Conservation (phyloP, 768 basidiomycete genomes). For the Dacryopinax spathularia region DNA sequence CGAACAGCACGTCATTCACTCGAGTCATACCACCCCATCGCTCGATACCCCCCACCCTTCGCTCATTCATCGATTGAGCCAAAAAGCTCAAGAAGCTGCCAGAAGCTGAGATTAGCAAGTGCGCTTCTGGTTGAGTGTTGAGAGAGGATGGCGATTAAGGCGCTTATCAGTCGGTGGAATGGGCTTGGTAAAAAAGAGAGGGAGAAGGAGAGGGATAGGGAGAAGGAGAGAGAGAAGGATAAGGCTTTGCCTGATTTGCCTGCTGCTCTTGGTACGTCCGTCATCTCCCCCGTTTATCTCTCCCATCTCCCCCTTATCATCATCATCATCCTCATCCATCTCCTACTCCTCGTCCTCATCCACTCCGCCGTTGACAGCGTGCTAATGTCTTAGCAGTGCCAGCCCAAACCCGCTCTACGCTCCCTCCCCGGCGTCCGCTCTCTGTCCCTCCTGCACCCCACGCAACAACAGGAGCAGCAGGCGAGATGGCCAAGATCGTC, state of each 20-base stretch:
- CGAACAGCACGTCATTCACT: too few relatives aligned
- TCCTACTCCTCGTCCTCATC: constrained; percentile 28
- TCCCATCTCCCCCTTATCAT: too few relatives aligned
- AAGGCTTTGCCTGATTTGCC: constrained; percentile 53
- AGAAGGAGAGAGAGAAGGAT: neutral
- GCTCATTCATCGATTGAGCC: too few relatives aligned
- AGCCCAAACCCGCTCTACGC: constrained; percentile 22
- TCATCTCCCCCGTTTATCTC: too few relatives aligned
- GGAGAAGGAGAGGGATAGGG: constrained; percentile 27
- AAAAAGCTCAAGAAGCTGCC: too few relatives aligned
- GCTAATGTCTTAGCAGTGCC: too few relatives aligned
- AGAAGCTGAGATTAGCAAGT: too few relatives aligned
- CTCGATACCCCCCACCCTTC: too few relatives aligned
- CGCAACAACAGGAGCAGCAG: too few relatives aligned
- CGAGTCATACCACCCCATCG: too few relatives aligned
- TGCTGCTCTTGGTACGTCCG: constrained; percentile 39
- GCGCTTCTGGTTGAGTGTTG: too few relatives aligned
- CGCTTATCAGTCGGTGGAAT: constrained; percentile 65
- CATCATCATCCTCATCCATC: constrained; percentile 39
- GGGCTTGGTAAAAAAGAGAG: constrained; percentile 33
- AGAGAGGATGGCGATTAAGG: constrained; percentile 65
- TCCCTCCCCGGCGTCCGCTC: constrained; percentile 25
- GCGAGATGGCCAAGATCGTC: neutral
- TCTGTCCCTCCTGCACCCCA: constrained; percentile 18
- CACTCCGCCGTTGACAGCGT: too few relatives aligned